Percentiles rank a stretch among this genome's conserved stretches.
Conservation (phyloP, 352 stramenopile genomes). For the Phytophthora crassamura region DNA sequence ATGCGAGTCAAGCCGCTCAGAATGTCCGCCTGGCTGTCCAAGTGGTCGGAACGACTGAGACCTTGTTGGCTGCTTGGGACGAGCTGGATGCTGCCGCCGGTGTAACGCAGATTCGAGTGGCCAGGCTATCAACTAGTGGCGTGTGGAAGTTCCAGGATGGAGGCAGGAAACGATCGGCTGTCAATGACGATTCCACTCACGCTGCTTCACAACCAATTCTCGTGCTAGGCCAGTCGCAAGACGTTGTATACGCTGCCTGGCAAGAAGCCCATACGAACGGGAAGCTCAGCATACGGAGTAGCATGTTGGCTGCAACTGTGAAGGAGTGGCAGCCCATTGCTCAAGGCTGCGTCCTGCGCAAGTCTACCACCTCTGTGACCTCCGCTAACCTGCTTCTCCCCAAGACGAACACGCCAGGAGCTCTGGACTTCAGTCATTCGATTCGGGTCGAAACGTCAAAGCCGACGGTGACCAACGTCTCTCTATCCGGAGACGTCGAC, state of each 20-base stretch:
- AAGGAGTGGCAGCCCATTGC: slow-evolving; percentile 59
- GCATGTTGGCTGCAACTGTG: slow-evolving; percentile 16
- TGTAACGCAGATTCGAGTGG: slow-evolving; percentile 55
- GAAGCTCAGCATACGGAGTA: slow-evolving; percentile 46
- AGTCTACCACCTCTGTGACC: slow-evolving; percentile 42
- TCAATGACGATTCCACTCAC: slow-evolving; percentile 52
- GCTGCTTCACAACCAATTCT: slow-evolving; percentile 42
- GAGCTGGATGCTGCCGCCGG: slow-evolving; percentile 36
- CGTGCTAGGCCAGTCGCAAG: slow-evolving; percentile 1
- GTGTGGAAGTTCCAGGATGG: slow-evolving; percentile 58
- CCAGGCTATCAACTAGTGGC: slow-evolving; percentile 24
- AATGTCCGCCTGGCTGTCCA: slow-evolving; percentile 51
- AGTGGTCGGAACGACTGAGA: slow-evolving; percentile 18
- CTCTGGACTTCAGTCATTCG: slow-evolving; percentile 58
- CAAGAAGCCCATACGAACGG: slow-evolving; percentile 49
- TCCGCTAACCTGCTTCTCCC: slow-evolving; percentile 57
- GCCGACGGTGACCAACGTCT: slow-evolving; percentile 43
- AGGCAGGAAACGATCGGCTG: slow-evolving; percentile 31
- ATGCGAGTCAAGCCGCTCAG: slow-evolving; percentile 41
- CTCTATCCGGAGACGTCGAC: slow-evolving; percentile 45
- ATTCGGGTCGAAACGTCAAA: slow-evolving; percentile 64
- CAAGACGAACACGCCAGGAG: slow-evolving; percentile 47
- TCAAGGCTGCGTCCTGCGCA: slow-evolving; percentile 55
- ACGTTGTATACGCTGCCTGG: slow-evolving; percentile 48
- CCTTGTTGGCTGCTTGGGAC: slow-evolving; percentile 60